phyloP scores from a whole-genome alignment of 2,329 filamentous ascomycete species.

The Fusarium nygamai region DNA sequence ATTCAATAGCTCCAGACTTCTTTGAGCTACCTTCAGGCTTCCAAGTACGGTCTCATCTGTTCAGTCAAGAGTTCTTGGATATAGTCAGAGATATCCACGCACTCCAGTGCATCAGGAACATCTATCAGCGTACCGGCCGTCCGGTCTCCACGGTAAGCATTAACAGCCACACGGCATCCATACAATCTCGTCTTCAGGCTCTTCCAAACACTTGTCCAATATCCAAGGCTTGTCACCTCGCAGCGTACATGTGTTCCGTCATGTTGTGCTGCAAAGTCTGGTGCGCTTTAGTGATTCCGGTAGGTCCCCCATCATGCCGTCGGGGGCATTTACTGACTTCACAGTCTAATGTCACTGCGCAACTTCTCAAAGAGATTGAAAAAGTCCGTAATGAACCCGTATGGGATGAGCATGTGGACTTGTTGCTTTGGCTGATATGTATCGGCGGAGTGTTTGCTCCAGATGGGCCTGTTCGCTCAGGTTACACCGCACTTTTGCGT shows the following conservation, averaged over 20 bases:
- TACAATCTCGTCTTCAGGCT: constrained; percentile 51
- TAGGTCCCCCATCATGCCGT: constrained; percentile 33
- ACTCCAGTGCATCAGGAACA: constrained; percentile 51
- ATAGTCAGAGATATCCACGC: constrained; percentile 52
- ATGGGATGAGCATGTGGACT: neutral
- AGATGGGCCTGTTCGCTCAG: neutral
- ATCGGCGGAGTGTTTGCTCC: neutral
- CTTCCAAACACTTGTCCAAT: constrained; percentile 39
- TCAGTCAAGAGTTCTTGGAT: constrained; percentile 47
- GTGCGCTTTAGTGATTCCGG: constrained; percentile 51
- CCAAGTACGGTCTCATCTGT: constrained; percentile 28
- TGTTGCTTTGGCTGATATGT: neutral
- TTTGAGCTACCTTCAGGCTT: constrained; percentile 51
- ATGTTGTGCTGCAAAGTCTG: constrained; percentile 55
- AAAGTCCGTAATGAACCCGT: accelerated
- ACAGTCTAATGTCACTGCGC: neutral
- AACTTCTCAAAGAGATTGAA: neutral
- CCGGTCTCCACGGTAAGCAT: constrained; percentile 45
- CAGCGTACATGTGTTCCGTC: constrained; percentile 53
- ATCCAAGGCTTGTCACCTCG: constrained; percentile 50
- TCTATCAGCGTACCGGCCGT: constrained; percentile 24
- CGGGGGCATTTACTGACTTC: neutral
- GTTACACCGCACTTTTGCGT: neutral
- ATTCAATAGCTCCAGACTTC: constrained; percentile 42
- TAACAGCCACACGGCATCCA: constrained; percentile 54